A percentile compares a stretch with the other conserved stretches of the same genome.
These are phyloP conservation scores for Choricystis sp. DNA, from an alignment of 139 green algal genomes.

Conservation along the genomic window DNA sequence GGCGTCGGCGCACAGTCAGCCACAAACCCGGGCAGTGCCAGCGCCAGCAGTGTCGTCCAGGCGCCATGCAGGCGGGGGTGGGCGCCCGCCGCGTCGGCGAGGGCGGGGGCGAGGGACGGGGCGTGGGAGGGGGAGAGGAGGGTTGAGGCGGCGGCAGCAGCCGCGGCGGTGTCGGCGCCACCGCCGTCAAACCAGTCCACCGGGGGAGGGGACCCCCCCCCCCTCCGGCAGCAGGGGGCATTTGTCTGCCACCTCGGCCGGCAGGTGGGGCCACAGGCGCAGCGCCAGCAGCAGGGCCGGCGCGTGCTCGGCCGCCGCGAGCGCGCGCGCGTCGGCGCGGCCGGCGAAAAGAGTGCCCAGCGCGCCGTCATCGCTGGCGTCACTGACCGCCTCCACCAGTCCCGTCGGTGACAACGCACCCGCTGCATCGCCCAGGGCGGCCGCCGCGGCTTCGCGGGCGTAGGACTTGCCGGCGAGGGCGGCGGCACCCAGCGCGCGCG, in stretches of 20 bases:
- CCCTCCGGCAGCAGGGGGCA: conserved; percentile 29
- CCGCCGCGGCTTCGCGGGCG: conserved; percentile 27
- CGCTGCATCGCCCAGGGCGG: background rate
- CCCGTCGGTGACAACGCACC: background rate
- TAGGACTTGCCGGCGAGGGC: conserved; percentile 33
- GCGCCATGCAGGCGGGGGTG: conserved; percentile 47
- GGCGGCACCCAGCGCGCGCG: conserved; percentile 15
- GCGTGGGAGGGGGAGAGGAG: conserved; percentile 33
- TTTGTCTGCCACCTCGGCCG: conserved; percentile 6
- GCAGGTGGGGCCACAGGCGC: conserved; percentile 42
- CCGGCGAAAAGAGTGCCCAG: background rate
- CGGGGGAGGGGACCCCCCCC: conserved; percentile 12
- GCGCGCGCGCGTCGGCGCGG: background rate
- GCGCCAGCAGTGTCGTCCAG: conserved; percentile 44
- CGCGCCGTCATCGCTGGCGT: conserved; percentile 6
- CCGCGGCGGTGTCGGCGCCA: conserved; percentile 7
- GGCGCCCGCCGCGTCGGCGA: conserved; percentile 19
- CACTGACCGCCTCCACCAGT: background rate
- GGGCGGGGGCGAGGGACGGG: conserved; percentile 19
- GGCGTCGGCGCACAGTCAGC: conserved; percentile 5
- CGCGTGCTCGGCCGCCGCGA: conserved; percentile 7
- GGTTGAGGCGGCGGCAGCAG: conserved; percentile 19
- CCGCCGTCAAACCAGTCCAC: conserved; percentile 8
- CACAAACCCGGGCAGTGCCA: conserved; percentile 46
- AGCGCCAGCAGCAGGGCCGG: conserved; percentile 40